Base-by-base conservation (phyloP, 306 rosid species). In the Senna tora region DNA sequence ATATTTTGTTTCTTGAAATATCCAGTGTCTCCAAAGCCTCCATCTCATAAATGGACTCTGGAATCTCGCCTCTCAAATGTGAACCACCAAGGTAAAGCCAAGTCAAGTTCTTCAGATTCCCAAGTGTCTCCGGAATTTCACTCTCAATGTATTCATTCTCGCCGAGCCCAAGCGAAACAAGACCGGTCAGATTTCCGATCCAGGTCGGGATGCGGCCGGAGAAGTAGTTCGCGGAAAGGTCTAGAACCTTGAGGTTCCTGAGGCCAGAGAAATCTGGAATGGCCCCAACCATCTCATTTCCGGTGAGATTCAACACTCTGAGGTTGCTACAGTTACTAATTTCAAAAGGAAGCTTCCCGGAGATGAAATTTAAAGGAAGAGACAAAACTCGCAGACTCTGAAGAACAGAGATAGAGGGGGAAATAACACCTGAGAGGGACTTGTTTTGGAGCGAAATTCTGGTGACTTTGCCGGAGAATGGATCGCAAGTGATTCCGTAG, bases 191-290 rank as follows among this genome's bases (percentile, higher is more conserved):
- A 73, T 82, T 87, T 73, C 89, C 97, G 11, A 91, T 79, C 99
- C 97, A 95, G 61, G 78, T 25, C 0, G 99, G 99, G 47, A 89
- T 81, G 10, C 52, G 51, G 1, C 86, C 92, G 5, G 86, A 73
- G 20, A 91, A 89, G 74, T 71, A 77, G 82, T 95, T 95, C 0
- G 74, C 62, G 0, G 96, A 86, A 33, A 91, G 84, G 78, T 91
- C 99, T 49, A 95, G 87, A 84, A 85, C 72, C 83, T 76, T 72
- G 47, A 95, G 75, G 25, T 71, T 82, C 78, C 74, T 73, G 61
- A 95, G 86, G 54, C 34, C 68, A 22, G 97, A 95, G 61, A 95
- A 84, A 65, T 91, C 86, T 0, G 99, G 99, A 46, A 95, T 82
- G 14, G 57, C 28, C 61, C 96, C 96, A 25, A 75, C 53, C 79